These are phyloP conservation scores for Ganoderma boninense DNA, from an alignment of 1,284 basidiomycete genomes.

Conservation along the genomic window DNA sequence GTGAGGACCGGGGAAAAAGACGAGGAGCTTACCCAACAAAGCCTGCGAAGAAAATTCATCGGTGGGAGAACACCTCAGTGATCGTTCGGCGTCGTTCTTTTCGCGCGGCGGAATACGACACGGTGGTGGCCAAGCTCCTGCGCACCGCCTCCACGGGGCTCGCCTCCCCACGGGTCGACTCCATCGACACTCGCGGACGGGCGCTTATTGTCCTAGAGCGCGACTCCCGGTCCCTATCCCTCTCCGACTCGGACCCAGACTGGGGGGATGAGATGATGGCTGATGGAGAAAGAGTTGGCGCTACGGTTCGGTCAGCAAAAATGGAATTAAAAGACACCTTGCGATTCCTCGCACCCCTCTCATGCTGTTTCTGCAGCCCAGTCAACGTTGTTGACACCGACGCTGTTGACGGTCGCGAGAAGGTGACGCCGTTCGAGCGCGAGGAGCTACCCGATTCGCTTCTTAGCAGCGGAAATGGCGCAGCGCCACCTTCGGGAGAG, in stretches of 20 bases:
- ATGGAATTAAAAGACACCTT: constrained; percentile 45
- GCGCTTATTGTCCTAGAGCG: constrained; percentile 53
- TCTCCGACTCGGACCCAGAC: constrained; percentile 65
- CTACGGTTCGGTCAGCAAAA: constrained; percentile 36
- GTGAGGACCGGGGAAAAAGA: neutral
- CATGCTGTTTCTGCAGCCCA: constrained; percentile 62
- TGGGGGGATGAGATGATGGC: constrained; percentile 42
- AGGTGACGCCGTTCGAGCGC: constrained; percentile 55
- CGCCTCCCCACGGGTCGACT: constrained; percentile 46
- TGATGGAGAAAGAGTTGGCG: constrained; percentile 26
- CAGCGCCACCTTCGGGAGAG: constrained; percentile 44
- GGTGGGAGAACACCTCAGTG: constrained; percentile 54
- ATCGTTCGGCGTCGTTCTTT: constrained; percentile 57
- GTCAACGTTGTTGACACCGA: constrained; percentile 59
- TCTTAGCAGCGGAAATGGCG: constrained; percentile 51
- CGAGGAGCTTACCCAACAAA: constrained; percentile 17
- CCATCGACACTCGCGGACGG: constrained; percentile 57
- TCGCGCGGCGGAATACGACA: constrained; percentile 45
- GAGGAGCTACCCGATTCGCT: constrained; percentile 54
- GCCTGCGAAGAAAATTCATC: constrained; percentile 27
- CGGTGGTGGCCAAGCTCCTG: constrained; percentile 46
- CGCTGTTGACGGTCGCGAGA: constrained; percentile 65
- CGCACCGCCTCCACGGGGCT: constrained; percentile 34
- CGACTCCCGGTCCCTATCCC: constrained; percentile 45
- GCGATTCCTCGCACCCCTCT: constrained; percentile 50